phyloP scores from a whole-genome alignment of 2,329 filamentous ascomycete genomes.

The Fusarium subtropicale region DNA sequence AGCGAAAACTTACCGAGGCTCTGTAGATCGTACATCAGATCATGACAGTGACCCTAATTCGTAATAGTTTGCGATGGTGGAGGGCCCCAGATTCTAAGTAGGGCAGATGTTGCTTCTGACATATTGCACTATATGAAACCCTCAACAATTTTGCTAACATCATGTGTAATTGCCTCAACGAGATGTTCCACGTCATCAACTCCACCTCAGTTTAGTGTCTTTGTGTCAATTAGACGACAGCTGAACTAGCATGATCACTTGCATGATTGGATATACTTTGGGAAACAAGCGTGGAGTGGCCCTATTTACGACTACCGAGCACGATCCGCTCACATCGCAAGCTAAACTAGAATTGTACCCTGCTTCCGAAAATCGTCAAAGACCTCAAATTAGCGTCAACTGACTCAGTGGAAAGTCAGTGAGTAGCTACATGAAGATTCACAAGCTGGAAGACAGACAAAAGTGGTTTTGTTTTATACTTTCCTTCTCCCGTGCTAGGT shows the following conservation, averaged over 20 bases:
- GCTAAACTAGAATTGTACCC: background rate
- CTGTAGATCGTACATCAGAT: background rate
- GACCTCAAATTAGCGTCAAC: background rate
- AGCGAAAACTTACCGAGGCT: background rate
- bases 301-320: background rate
- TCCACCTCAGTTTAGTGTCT: background rate
- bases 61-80: background rate
- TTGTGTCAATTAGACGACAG: background rate
- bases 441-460: background rate
- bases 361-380: background rate
- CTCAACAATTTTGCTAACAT: background rate
- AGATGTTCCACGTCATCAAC: background rate
- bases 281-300: background rate
- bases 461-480: background rate
- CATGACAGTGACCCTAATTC: background rate
- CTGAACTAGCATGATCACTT: background rate
- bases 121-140: background rate
- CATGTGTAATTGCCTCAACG: background rate
- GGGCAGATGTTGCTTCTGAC: background rate
- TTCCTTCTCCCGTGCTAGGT: background rate
- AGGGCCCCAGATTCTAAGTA: background rate
- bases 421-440: background rate
- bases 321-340: background rate
- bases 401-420: background rate
- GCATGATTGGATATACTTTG: background rate